Evolutionary conservation across 2,329 filamentous ascomycete species (phyloP).

Genomic region (Ophiostoma montium): DNA sequence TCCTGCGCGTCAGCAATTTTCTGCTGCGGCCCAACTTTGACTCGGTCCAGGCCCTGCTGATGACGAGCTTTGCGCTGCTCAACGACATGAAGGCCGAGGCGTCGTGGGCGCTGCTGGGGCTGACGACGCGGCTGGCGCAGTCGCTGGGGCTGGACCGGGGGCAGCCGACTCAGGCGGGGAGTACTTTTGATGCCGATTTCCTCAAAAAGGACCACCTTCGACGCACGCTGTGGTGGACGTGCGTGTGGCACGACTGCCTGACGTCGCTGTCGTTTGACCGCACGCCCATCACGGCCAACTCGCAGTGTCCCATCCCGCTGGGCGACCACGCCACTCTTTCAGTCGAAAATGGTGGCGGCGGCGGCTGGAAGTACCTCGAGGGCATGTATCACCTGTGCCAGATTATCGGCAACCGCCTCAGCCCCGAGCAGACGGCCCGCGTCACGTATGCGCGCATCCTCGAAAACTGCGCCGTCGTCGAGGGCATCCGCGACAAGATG

Average conservation of each 20-base stretch:
- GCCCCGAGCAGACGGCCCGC: slow-evolving; percentile 37
- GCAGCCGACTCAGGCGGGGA: too few species aligned
- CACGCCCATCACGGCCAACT: slow-evolving; percentile 48
- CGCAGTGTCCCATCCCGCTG: slow-evolving; percentile 39
- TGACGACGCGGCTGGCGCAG: slow-evolving; percentile 51
- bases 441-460: slow-evolving; percentile 41
- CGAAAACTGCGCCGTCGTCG: slow-evolving; percentile 40
- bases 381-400: slow-evolving; percentile 52
- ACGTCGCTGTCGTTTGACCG: slow-evolving; percentile 53
- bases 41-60: slow-evolving; percentile 48
- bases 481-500: slow-evolving; percentile 35
- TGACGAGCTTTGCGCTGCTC: slow-evolving; percentile 48
- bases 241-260: slow-evolving; percentile 52
- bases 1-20: slow-evolving; percentile 49
- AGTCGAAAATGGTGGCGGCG: slow-evolving; percentile 11
- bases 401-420: slow-evolving; percentile 42
- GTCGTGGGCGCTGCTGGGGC: slow-evolving; percentile 49
- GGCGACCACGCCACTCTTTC: slow-evolving; percentile 26
- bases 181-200: too few species aligned
- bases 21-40: slow-evolving; percentile 49
- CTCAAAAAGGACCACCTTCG: slow-evolving; percentile 37
- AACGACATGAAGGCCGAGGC: slow-evolving; percentile 59
- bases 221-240: slow-evolving; percentile 48
- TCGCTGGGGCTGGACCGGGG: slow-evolving; percentile 49
- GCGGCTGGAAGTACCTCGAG: slow-evolving; percentile 45